Base-by-base conservation (phyloP, 129 eudicot species). In the Deinandra increscens region DNA sequence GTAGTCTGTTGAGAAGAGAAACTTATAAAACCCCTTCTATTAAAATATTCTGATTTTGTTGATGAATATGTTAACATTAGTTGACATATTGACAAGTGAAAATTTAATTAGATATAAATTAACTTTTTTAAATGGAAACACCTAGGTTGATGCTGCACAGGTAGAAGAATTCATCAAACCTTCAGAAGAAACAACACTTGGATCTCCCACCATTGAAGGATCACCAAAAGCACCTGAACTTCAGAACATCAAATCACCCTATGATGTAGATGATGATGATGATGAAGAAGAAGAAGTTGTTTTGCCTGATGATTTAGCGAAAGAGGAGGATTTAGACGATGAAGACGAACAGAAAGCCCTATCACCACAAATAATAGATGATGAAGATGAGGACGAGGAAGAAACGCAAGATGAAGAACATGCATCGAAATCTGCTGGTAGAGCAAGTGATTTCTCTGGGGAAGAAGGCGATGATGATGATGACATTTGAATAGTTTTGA, bases 161-260 rank as follows among this genome's bases (percentile, higher is more conserved):
- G 80, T 75, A 62, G 80, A 68, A 68, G 80, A 75, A 51, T 68
- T 75, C 42, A 46, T 42, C 20, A 60, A 68, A 68, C 63, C 75
- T 58, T 67, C 75, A 0, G 75, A 59, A 68, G 80, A 75, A 75
- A 45, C 75, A 68, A 34, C 75, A 45, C 10, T 58, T 20, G 74
- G 68, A 58, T 75, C 80, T 45, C 63, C 36, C 23, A 34, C 74
- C 44, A 36, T 67, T 15, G 69, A 68, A 67, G 80, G 34, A 68
- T 60, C 80, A 59, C 15, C 45, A 46, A 75, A 75, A 29, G 55
- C 80, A 33, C 75, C 80, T 59, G 55, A 42, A 59, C 44, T 64
- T 6, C 63, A 75, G 14, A 48, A 58, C 62, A 46, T 68, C 33
- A 67, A 75, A 68, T 75, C 80, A 48, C 75, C 69, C 3, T 75